Evolutionary conservation across 1,284 basidiomycete species (phyloP).

Genomic region (Heterobasidion parviporum): DNA sequence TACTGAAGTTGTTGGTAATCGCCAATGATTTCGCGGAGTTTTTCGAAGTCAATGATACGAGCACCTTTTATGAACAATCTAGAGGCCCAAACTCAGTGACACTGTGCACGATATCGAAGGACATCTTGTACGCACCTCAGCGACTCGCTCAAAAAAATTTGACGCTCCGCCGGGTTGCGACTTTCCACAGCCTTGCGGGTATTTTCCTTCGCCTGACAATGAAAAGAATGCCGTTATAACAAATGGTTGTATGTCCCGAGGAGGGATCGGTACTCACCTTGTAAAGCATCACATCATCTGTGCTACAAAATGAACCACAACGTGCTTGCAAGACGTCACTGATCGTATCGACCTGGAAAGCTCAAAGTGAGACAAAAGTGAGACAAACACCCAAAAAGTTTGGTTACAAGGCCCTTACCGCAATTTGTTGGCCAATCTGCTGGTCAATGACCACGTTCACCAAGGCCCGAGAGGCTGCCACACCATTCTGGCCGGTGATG

Average conservation of each 20-base stretch:
- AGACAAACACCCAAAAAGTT: too few relatives aligned
- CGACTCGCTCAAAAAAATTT: constrained; percentile 75
- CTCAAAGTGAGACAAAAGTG: background rate
- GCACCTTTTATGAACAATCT: constrained; percentile 88
- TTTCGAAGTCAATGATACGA: constrained; percentile 76
- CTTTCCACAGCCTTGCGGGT: constrained; percentile 87
- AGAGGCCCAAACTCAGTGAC: constrained; percentile 3
- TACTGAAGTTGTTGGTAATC: constrained; percentile 84
- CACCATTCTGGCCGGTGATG: constrained; percentile 75
- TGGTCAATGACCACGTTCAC: constrained; percentile 96
- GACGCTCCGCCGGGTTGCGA: constrained; percentile 61
- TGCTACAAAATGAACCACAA: constrained; percentile 96
- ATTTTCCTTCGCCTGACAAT: constrained; percentile 79
- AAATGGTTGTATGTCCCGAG: background rate
- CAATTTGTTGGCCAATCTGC: constrained; percentile 93
- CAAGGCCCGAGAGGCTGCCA: constrained; percentile 78
- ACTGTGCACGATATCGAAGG: background rate
- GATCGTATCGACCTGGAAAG: constrained; percentile 83
- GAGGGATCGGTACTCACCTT: constrained; percentile 48
- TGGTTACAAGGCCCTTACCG: constrained; percentile 43
- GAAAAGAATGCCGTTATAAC: too few relatives aligned
- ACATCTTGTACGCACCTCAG: constrained; percentile 37
- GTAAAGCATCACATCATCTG: constrained; percentile 97
- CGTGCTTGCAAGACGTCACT: constrained; percentile 90
- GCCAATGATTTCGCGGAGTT: constrained; percentile 75